Percentiles rank a stretch among this genome's conserved stretches.
phyloP scores from a whole-genome alignment of 169 alveolate genomes.

The Cytauxzoon felis region DNA sequence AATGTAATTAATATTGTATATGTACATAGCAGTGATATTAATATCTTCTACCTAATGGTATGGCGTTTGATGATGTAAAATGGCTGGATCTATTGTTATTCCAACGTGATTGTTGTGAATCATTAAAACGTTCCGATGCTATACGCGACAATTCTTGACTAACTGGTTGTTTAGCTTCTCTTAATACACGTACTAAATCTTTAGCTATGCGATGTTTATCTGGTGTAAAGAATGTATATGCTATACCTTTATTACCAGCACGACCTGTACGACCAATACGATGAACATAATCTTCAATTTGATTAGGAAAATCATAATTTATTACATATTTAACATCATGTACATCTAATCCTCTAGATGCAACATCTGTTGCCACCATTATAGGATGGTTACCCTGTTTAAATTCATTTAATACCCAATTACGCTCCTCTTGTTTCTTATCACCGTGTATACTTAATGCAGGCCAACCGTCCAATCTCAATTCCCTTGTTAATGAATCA shows the following conservation, averaged over 20 bases:
- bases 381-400: conserved; percentile 91
- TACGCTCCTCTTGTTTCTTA: conserved; percentile 90
- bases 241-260: conserved; percentile 93
- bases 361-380: conserved; percentile 99
- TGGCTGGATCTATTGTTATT: conserved; percentile 14
- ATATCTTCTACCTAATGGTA: conserved; percentile 55
- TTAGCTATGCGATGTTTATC: conserved; percentile 87
- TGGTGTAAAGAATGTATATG: conserved; percentile 88
- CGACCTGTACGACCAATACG: conserved; percentile 97
- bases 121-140: conserved; percentile 55
- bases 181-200: conserved; percentile 88
- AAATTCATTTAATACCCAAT: conserved; percentile 90
- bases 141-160: conserved; percentile 83
- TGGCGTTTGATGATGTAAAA: conserved; percentile 27
- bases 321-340: conserved; percentile 93
- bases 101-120: conserved; percentile 59
- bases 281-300: conserved; percentile 96
- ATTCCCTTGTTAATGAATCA: conserved; percentile 82
- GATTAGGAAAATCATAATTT: conserved; percentile 97
- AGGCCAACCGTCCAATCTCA: conserved; percentile 89
- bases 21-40: neutral
- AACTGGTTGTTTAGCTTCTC: conserved; percentile 88
- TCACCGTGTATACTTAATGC: conserved; percentile 97
- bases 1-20: neutral
- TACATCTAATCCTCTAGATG: conserved; percentile 98